Base-by-base conservation (phyloP, 345 rosid species). In the Garcia nutans region DNA sequence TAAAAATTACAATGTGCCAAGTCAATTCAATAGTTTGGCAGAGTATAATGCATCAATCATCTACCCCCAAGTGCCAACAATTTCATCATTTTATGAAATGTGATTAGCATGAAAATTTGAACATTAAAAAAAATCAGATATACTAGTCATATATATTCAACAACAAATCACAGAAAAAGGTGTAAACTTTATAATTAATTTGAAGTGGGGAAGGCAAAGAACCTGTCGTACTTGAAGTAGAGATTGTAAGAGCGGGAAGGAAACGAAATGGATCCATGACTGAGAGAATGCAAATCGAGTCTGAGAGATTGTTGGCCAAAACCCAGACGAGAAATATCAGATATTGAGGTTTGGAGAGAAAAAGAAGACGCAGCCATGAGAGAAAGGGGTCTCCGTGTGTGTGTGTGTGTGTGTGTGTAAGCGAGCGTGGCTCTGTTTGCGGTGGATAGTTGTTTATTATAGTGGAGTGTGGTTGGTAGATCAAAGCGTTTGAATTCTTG, bases 191-290 rank as follows among this genome's bases (percentile, higher is more conserved):
- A 16, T 6, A 15, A 50, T 20, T 16, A 12, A 49, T 70, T 19
- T 31, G 37, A 31, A 33, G 42, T 28, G 5, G 23, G 13, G 67
- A 63, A 61, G 19, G 63, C 31, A 63, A 11, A 75, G 59, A 15
- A 59, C 71, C 6, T 8, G 15, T 19, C 86, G 74, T 72, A 86
- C 91, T 78, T 80, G 84, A 83, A 31, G 65, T 79, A 78, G 61
- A 73, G 71, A 50, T 28, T 71, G 63, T 52, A 62, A 50, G 50
- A 78, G 54, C 23, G 66, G 2, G 81, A 72, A 50, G 72, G 79
- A 84, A 89, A 83, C 2, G 82, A 85, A 49, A 83, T 58, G 64
- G 90, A 85, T 62, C 82, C 83, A 12, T 74, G 45, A 73, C 9
- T 1, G 0, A 15, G 56, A 31, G 76, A 24, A 72, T 17, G 41